A percentile compares a stretch with the other conserved stretches of the same genome.
These are phyloP conservation scores for Salvia miltiorrhiza DNA, from an alignment of 257 asterid genomes.

Conservation along the genomic window DNA sequence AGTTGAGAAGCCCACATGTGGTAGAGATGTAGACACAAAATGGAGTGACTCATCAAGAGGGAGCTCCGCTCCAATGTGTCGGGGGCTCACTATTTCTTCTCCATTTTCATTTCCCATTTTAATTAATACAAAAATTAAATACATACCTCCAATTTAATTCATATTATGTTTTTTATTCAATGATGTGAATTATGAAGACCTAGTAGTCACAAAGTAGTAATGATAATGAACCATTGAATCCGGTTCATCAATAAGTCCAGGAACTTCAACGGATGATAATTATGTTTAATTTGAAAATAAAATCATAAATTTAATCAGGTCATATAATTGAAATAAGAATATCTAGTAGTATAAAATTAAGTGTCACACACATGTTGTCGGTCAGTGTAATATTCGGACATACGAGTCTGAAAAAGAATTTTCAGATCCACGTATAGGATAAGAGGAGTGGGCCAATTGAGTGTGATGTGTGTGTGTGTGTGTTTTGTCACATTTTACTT, in stretches of 20 bases:
- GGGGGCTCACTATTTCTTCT: constrained; percentile 1
- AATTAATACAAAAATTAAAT: too few relatives aligned
- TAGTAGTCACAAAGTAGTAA: too few relatives aligned
- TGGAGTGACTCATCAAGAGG: constrained; percentile 1
- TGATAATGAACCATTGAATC: too few relatives aligned
- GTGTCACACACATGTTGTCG: neutral
- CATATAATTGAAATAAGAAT: too few relatives aligned
- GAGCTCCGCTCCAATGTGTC: constrained; percentile 36
- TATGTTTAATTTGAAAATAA: too few relatives aligned
- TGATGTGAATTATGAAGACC: too few relatives aligned
- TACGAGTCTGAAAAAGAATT: neutral
- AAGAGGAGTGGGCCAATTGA: neutral
- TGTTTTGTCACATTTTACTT: neutral
- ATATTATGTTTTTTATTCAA: too few relatives aligned
- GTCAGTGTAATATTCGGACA: neutral
- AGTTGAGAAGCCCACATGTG: constrained; percentile 24
- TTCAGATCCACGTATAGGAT: neutral
- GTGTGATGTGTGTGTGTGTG: neutral
- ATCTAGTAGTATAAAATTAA: too few relatives aligned
- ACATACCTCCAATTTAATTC: too few relatives aligned
- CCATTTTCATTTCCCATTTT: too few relatives aligned
- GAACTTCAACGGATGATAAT: neutral
- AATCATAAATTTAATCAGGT: neutral
- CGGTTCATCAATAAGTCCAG: neutral
- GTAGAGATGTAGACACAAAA: neutral